Evolutionary conservation across 2,329 filamentous ascomycete genomes (phyloP), one percentile per base, ranked within the genome.

Genomic region (Fusarium sublunatum): DNA sequence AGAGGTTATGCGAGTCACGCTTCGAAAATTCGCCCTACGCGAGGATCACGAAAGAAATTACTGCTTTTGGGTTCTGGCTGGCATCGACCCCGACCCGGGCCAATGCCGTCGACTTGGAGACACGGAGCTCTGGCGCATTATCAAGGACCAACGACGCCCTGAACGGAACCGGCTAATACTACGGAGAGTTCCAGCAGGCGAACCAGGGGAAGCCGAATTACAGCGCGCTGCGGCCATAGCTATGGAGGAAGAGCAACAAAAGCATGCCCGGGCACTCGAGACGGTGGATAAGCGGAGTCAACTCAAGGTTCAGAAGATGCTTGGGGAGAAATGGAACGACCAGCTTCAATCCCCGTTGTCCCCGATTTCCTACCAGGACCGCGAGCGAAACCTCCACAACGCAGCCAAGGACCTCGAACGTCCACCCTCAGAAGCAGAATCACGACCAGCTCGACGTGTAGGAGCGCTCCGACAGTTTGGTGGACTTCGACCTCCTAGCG

Each of bases 1-100:
- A 71, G 93, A 98, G 67, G 91, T 98, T 48, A 94, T 97, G 82
- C 85, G 93, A 41, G 90, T 92, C 59, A 96, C 95, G 0, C 79
- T 98, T 40, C 88, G 90, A 67, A 98, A 98, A 75, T 91, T 97
- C 64, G 88, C 89, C 36, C 84, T 97, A 28, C 91, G 93, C 22
- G 93, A 97, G 73, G 91, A 94, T 62, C 93, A 97, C 71, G 91
- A 95, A 74, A 88, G 93, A 70, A 97, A 96, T 72, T 98, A 97
- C 78, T 97, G 93, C 80, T 98, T 99, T 79, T 98, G 95, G 82
- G 90, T 97, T 1, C 82, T 98, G 56, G 89, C 92, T 66, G 94
- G 93, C 46, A 81, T 92, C 35, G 92, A 97, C 43, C 89, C 93
- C 2, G 90, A 95, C 67, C 90, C 92, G 28, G 86, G 84, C 45